Evolutionary conservation across 2,329 filamentous ascomycete species (phyloP), one percentile per base, ranked within the genome.

Genomic region (Aspergillus tanneri): DNA sequence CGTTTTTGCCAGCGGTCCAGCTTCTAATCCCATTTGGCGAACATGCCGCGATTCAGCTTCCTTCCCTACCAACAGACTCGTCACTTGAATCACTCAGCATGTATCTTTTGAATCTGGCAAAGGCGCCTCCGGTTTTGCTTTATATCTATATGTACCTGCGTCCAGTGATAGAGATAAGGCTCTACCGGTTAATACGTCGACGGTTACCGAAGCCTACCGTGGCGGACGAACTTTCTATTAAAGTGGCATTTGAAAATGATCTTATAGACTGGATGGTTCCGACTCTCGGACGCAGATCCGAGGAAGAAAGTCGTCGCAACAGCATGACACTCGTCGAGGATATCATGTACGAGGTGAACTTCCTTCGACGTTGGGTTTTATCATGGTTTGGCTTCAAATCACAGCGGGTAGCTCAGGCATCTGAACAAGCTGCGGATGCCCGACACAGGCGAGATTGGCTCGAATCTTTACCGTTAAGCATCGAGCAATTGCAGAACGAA

Each of bases 211-310:
- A 72, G 49, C 69, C 70, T 23, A 64, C 57, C 24, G 54, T 65
- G 6, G 68, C 70, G 10, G 70, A 73, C 55, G 68, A 69, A 24
- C 61, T 72, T 22, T 73, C 71, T 6, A 62, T 73, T 44, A 63
- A 66, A 43, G 69, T 73, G 47, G 70, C 71, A 6, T 58, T 63
- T n/a, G 70, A 73, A 34, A 71, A 72, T 52, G 71, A 72, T 34
- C 62, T 73, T 12, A 62, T 72, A 35, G 71, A 73, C 44, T 73
- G 71, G 71, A 70, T 71, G 32, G 64, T 70, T 18, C 71, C 71
- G 9, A 63, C 64, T 4, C 56, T 72, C 5, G 70, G 70, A 3
- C 68, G 69, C 34, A 64, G 67, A 43, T 61, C 68, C n/a, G 65
- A 68, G 38, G 70, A 73, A 50, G 71, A 73, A 49, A 61, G 59